phyloP scores from a whole-genome alignment of 129 eudicot genomes.

The Chrysanthemum lavandulifolium region DNA sequence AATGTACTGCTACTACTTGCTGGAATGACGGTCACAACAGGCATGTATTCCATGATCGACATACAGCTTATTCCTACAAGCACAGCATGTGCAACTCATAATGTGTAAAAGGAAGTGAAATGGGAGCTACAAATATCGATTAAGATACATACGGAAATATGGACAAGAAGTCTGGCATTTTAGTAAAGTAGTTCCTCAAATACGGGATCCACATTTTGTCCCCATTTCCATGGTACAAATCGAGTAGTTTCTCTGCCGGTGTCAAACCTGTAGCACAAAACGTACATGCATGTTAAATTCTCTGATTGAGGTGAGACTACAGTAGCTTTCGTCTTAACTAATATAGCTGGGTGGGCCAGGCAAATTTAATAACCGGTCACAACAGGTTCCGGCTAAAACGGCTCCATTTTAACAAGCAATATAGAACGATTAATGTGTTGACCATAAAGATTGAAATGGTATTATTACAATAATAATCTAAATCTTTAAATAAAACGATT shows the following conservation, averaged over 20 bases:
- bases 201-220: constrained; percentile 76
- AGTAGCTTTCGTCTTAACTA: no score
- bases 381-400: no score
- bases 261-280: constrained; percentile 63
- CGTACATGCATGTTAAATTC: background rate
- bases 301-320: constrained; percentile 5
- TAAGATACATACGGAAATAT: constrained; percentile 19
- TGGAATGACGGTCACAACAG: background rate
- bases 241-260: constrained; percentile 91
- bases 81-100: background rate
- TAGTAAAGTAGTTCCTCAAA: constrained; percentile 84
- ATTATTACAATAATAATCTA: background rate
- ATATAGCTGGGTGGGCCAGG: no score
- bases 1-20: constrained; percentile 1
- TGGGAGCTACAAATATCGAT: background rate
- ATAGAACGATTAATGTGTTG: no score
- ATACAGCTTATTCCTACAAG: constrained; percentile 44
- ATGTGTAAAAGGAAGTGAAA: background rate
- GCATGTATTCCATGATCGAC: constrained; percentile 13
- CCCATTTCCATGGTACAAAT: constrained; percentile 94
- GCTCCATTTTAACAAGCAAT: no score
- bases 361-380: background rate
- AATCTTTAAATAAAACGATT: background rate
- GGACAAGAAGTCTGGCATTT: constrained; percentile 32
- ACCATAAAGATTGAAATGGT: no score